Conservation (phyloP, 768 basidiomycete genomes). For the Phaffia tasmanica region DNA sequence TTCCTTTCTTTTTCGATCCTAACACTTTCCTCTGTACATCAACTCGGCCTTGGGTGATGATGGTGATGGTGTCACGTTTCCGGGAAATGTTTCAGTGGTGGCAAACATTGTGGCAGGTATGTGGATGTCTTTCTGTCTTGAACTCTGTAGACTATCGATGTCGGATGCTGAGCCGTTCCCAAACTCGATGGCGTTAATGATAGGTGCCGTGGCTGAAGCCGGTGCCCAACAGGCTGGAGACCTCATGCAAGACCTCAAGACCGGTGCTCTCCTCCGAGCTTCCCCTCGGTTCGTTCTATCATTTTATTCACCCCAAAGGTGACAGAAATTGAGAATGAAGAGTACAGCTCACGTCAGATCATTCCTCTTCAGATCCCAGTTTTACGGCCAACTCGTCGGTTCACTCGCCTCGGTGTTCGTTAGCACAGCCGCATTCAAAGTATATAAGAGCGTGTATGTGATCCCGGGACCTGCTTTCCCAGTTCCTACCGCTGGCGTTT, state of each 20-base stretch:
- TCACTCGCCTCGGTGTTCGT: constrained; percentile 78
- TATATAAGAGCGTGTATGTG: constrained; percentile 72
- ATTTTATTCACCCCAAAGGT: too few relatives aligned
- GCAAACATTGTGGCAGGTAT: constrained; percentile 96
- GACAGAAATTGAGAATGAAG: too few relatives aligned
- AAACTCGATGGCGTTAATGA: too few relatives aligned
- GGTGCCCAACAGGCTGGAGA: constrained; percentile 57
- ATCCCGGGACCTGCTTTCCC: constrained; percentile 72
- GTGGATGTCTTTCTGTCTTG: constrained; percentile 49
- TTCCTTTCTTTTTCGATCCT: constrained; percentile 32
- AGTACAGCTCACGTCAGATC: too few relatives aligned
- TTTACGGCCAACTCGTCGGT: constrained; percentile 58
- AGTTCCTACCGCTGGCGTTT: constrained; percentile 89
- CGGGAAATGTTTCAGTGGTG: constrained; percentile 57
- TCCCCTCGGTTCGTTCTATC: constrained; percentile 54
- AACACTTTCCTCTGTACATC: constrained; percentile 33
- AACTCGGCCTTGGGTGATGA: background rate
- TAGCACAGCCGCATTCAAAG: constrained; percentile 71
- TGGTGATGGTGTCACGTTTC: constrained; percentile 42
- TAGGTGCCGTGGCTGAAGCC: constrained; percentile 25
- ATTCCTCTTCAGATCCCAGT: background rate
- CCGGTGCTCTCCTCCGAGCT: constrained; percentile 80
- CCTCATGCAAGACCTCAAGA: constrained; percentile 97
- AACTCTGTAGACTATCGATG: background rate
- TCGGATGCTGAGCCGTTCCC: too few relatives aligned